Evolutionary conservation across 2,329 filamentous ascomycete species (phyloP).

Genomic region (Blastomyces silverae): DNA sequence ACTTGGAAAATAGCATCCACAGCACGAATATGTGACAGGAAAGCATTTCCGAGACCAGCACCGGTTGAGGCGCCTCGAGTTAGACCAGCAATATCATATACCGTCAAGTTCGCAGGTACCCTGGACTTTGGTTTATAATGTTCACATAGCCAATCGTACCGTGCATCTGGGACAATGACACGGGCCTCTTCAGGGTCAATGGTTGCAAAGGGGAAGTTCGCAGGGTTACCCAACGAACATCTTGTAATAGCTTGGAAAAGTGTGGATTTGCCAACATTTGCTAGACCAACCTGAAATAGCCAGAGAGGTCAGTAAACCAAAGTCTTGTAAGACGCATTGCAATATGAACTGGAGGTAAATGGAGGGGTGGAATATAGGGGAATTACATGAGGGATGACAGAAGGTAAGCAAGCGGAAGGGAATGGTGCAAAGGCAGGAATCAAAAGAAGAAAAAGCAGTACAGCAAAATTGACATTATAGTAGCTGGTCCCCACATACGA

Average conservation of each 20-base stretch:
- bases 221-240: slow-evolving; percentile 92
- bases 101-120: slow-evolving; percentile 95
- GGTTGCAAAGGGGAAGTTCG: slow-evolving; percentile 98
- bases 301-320: slow-evolving; percentile 5
- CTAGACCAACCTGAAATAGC: slow-evolving; percentile 73
- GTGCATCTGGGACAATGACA: slow-evolving; percentile 91
- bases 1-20: slow-evolving; percentile 98
- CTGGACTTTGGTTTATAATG: slow-evolving; percentile 97
- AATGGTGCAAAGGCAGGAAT: slow-evolving; percentile 23
- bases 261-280: slow-evolving; percentile 98
- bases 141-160: slow-evolving; percentile 90
- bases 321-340: background rate
- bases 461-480: slow-evolving; percentile 20
- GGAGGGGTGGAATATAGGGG: background rate
- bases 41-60: slow-evolving; percentile 93
- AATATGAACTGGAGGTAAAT: background rate
- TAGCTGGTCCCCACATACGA: slow-evolving; percentile 64
- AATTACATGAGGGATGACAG: slow-evolving; percentile 8
- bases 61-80: slow-evolving; percentile 94
- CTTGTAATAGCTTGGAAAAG: slow-evolving; percentile 99
- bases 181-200: slow-evolving; percentile 98
- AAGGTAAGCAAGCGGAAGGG: slow-evolving; percentile 19
- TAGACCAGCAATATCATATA: slow-evolving; percentile 97
- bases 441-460: slow-evolving; percentile 22
- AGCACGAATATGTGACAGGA: slow-evolving; percentile 96